These are phyloP conservation scores for Ramularia collo-cygni DNA, from an alignment of 2,329 filamentous ascomycete genomes.

Conservation along the genomic window DNA sequence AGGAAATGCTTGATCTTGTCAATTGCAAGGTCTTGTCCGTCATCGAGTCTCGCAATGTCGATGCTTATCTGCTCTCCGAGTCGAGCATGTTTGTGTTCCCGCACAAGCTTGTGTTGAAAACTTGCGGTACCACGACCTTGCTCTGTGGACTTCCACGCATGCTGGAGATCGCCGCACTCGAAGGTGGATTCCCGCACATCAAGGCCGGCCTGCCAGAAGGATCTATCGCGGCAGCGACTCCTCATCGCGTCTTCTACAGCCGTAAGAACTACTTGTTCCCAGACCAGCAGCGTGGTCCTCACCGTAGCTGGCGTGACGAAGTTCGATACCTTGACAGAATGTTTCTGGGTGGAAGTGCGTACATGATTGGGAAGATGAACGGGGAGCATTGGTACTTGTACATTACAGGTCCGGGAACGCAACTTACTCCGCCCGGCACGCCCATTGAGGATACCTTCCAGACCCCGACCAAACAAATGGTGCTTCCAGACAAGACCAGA, in stretches of 20 bases:
- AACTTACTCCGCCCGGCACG: constrained; percentile 74
- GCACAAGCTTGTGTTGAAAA: constrained; percentile 99
- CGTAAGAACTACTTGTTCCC: constrained; percentile 98
- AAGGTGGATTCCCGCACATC: constrained; percentile 83
- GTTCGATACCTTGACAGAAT: constrained; percentile 87
- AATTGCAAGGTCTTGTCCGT: constrained; percentile 98
- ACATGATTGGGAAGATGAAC: constrained; percentile 99
- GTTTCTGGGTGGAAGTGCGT: constrained; percentile 87
- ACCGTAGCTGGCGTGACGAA: constrained; percentile 96
- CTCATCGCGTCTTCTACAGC: constrained; percentile 96
- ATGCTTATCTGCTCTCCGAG: constrained; percentile 94
- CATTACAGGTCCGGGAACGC: constrained; percentile 76
- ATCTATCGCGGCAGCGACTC: constrained; percentile 69
- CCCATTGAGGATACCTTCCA: constrained; percentile 50
- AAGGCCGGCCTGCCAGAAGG: constrained; percentile 60
- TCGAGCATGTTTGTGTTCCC: constrained; percentile 99
- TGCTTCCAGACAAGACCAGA: constrained; percentile 48
- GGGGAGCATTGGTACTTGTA: constrained; percentile 99
- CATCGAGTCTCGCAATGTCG: constrained; percentile 85
- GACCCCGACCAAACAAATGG: constrained; percentile 53
- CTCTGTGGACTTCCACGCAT: constrained; percentile 83
- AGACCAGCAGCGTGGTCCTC: constrained; percentile 85
- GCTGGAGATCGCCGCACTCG: constrained; percentile 79
- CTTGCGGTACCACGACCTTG: constrained; percentile 92
- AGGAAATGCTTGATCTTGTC: constrained; percentile 93